These are phyloP conservation scores for Suillus paluster DNA, from an alignment of 768 basidiomycete genomes.

Conservation along the genomic window DNA sequence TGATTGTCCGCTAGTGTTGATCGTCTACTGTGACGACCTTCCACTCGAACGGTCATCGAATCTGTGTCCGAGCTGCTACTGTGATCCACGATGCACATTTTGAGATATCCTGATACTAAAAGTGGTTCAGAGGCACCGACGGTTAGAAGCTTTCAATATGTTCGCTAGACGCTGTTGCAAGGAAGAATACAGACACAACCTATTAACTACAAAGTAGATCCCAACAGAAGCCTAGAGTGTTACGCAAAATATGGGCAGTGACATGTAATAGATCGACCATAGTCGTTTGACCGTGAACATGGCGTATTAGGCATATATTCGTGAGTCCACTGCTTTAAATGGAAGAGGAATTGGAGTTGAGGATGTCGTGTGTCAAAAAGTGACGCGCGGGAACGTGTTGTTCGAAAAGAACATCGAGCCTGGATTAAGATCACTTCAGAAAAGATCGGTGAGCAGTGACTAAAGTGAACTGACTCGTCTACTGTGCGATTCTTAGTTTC, in stretches of 20 bases:
- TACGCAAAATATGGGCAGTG: too few relatives aligned
- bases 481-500: constrained; percentile 33
- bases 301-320: not conserved
- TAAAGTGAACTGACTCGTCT: constrained; percentile 27
- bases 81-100: too few relatives aligned
- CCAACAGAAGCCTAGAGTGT: not conserved
- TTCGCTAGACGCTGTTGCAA: not conserved
- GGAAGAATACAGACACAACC: not conserved
- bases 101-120: too few relatives aligned
- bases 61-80: too few relatives aligned
- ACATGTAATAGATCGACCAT: not conserved
- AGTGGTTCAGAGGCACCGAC: too few relatives aligned
- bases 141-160: too few relatives aligned
- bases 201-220: not conserved
- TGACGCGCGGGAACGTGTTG: constrained; percentile 31
- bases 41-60: too few relatives aligned
- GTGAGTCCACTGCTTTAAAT: not conserved
- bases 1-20: too few relatives aligned
- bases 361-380: constrained; percentile 25
- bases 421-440: constrained; percentile 3
- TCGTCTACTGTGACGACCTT: too few relatives aligned
- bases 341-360: too few relatives aligned
- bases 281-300: not conserved
- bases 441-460: not conserved
- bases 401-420: constrained; percentile 38